A percentile compares a stretch with the other conserved stretches of the same genome.
phyloP scores from a whole-genome alignment of 2,329 filamentous ascomycete species.

The Claviceps spartinae region DNA sequence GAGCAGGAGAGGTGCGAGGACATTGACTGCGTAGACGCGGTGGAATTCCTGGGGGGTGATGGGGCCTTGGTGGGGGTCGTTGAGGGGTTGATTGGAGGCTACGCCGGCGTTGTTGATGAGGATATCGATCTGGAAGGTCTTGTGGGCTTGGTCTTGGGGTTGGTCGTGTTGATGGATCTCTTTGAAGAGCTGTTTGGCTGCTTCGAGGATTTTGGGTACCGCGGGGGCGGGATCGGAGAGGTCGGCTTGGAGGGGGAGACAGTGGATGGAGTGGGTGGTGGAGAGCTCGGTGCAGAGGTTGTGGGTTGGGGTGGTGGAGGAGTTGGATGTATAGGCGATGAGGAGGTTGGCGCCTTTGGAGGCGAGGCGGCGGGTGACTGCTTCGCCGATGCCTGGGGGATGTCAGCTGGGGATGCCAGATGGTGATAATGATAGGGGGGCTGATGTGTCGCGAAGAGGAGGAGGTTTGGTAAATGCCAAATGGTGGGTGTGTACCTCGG shows the following conservation, averaged over 20 bases:
- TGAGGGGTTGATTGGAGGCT: slow-evolving; percentile 49
- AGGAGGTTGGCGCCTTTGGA: slow-evolving; percentile 46
- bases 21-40: slow-evolving; percentile 64
- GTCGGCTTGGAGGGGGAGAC: slow-evolving; percentile 17
- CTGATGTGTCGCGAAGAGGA: background rate
- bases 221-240: slow-evolving; percentile 15
- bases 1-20: slow-evolving; percentile 65
- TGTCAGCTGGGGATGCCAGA: too few species aligned
- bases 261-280: slow-evolving; percentile 25
- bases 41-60: slow-evolving; percentile 54
- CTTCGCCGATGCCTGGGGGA: slow-evolving; percentile 36
- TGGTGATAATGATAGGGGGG: too few species aligned
- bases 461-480: background rate
- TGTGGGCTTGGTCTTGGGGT: background rate
- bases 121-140: slow-evolving; percentile 49
- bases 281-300: slow-evolving; percentile 33
- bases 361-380: slow-evolving; percentile 43
- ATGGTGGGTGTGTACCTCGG: slow-evolving; percentile 14
- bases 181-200: slow-evolving; percentile 15
- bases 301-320: slow-evolving; percentile 33
- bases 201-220: slow-evolving; percentile 15
- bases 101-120: slow-evolving; percentile 78
- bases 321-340: slow-evolving; percentile 45
- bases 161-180: slow-evolving; percentile 9
- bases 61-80: slow-evolving; percentile 34